Conservation (phyloP, 257 asterid species). For the Phtheirospermum japonicum region DNA sequence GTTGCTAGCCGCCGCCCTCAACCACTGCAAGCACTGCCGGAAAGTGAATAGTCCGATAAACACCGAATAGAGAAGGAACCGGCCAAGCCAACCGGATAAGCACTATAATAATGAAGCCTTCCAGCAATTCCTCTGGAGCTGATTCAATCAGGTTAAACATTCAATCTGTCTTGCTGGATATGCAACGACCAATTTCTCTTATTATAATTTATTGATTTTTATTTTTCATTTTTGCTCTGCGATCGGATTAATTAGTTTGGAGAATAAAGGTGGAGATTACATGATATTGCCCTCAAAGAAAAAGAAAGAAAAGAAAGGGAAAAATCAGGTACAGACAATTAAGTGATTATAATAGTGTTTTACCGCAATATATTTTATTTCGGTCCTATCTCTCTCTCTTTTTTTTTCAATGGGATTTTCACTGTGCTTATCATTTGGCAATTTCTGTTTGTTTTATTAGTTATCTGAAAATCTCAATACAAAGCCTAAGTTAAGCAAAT, state of each 20-base stretch:
- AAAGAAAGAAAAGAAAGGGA: constrained; percentile 42
- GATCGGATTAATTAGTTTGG: constrained; percentile 27
- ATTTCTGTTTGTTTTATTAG: constrained; percentile 27
- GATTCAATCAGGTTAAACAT: constrained; percentile 26
- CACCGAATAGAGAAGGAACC: background rate
- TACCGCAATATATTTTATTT: background rate
- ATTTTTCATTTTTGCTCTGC: constrained; percentile 1
- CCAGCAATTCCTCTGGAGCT: background rate
- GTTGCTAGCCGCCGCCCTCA: constrained; percentile 2
- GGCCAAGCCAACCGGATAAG: background rate
- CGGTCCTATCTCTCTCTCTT: no score
- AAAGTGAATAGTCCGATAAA: background rate
- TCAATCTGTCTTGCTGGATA: background rate
- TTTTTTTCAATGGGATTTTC: background rate
- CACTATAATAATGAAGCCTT: constrained; percentile 3
- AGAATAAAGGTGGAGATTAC: constrained; percentile 43
- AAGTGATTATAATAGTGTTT: background rate
- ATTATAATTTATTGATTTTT: background rate
- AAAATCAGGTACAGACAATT: constrained; percentile 40
- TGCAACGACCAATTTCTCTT: background rate
- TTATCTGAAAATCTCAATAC: constrained; percentile 32
- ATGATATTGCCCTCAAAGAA: constrained; percentile 48
- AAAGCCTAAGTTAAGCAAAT: constrained; percentile 53
- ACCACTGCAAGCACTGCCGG: background rate
- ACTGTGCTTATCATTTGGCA: constrained; percentile 4